A percentile compares a stretch with the other conserved stretches of the same genome.
These are phyloP conservation scores for Trichoderma endophyticum DNA, from an alignment of 2,329 filamentous ascomycete species.

Conservation along the genomic window DNA sequence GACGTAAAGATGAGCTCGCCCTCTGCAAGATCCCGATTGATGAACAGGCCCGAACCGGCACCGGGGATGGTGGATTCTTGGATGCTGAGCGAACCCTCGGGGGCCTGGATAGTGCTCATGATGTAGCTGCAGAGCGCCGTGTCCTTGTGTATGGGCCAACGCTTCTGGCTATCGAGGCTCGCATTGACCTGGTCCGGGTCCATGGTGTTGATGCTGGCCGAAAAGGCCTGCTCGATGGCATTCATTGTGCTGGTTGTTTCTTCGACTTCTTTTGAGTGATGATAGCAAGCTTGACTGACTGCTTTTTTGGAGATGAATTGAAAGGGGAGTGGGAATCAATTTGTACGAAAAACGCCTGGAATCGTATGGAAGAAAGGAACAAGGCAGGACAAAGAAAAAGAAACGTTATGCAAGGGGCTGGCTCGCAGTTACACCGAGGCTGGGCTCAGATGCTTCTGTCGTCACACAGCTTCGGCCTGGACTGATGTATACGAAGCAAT, in stretches of 20 bases:
- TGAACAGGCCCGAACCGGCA: background rate
- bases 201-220: background rate
- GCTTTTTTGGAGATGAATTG: background rate
- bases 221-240: background rate
- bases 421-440: background rate
- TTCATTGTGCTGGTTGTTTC: background rate
- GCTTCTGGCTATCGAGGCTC: background rate
- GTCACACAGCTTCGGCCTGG: background rate
- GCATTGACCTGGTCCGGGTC: background rate
- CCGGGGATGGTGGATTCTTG: background rate
- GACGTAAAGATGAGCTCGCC: conserved; percentile 9
- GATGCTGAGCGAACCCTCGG: background rate
- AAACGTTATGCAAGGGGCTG: conserved; percentile 7
- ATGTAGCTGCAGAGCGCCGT: background rate
- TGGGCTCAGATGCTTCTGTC: background rate
- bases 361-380: background rate
- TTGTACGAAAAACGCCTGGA: background rate
- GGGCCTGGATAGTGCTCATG: background rate
- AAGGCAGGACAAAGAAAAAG: background rate
- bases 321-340: background rate
- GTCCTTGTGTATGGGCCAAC: background rate
- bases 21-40: background rate
- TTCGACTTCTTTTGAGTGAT: background rate
- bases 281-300: background rate
- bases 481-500: background rate